Conservation (phyloP, 495 filamentous ascomycete species). For the Aspergillus bertholletiae region DNA sequence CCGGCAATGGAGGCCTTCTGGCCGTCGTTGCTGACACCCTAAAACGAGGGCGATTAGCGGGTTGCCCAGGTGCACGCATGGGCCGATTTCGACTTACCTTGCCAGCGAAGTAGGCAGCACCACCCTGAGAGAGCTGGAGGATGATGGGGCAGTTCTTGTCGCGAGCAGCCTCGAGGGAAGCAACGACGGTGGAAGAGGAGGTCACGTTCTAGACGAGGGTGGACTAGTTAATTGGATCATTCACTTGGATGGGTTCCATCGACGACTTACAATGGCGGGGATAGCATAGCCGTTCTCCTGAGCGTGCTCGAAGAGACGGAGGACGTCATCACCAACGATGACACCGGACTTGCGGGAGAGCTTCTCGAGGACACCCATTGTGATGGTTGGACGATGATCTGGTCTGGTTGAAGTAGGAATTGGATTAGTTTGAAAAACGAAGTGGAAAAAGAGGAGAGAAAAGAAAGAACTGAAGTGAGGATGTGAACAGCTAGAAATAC, state of each 20-base stretch:
- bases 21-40: constrained; percentile 79
- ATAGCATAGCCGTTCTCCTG: constrained; percentile 85
- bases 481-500: constrained; percentile 10
- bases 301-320: constrained; percentile 77
- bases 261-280: constrained; percentile 73
- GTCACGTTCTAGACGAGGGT: constrained; percentile 66
- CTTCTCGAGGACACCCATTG: constrained; percentile 62
- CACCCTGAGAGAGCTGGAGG: constrained; percentile 89
- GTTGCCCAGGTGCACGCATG: not conserved
- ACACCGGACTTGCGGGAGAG: constrained; percentile 78
- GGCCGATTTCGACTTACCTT: constrained; percentile 53
- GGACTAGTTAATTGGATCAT: not conserved
- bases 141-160: constrained; percentile 86
- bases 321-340: constrained; percentile 83
- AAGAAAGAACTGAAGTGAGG: constrained; percentile 7
- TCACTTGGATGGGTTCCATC: not conserved
- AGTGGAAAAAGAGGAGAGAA: constrained; percentile 1
- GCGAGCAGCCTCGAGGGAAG: constrained; percentile 87
- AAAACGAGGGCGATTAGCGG: not conserved
- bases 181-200: constrained; percentile 83
- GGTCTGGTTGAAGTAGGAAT: not conserved
- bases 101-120: constrained; percentile 90
- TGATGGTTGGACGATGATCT: constrained; percentile 24
- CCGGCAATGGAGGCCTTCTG: constrained; percentile 88
- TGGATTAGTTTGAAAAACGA: constrained; percentile 8